Percentiles rank a stretch among this genome's conserved stretches.
These are phyloP conservation scores for Aspergillus chevalieri DNA, from an alignment of 2,329 filamentous ascomycete species.

Conservation along the genomic window DNA sequence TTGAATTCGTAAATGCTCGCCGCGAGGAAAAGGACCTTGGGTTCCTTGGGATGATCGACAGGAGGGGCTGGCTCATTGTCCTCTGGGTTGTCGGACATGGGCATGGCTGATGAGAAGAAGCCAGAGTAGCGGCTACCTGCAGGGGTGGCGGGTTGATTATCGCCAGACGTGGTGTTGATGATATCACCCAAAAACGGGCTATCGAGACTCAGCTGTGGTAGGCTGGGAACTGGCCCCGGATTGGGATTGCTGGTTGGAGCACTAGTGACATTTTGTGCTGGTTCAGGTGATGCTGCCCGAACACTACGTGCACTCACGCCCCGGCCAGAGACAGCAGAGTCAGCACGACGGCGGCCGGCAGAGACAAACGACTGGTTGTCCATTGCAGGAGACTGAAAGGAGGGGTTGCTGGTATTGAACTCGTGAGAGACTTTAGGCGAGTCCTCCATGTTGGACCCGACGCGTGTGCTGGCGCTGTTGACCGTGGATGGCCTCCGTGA, in stretches of 20 bases:
- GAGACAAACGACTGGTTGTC: constrained; percentile 23
- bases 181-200: constrained; percentile 40
- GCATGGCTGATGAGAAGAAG: constrained; percentile 81
- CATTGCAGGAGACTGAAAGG: constrained; percentile 54
- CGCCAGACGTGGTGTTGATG: constrained; percentile 25
- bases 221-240: constrained; percentile 30
- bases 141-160: constrained; percentile 22
- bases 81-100: constrained; percentile 60
- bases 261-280: constrained; percentile 41
- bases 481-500: constrained; percentile 45
- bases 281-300: constrained; percentile 37
- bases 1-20: constrained; percentile 96
- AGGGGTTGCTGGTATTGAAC: constrained; percentile 51
- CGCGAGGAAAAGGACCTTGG: constrained; percentile 77
- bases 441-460: constrained; percentile 58
- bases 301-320: constrained; percentile 38
- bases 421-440: constrained; percentile 61
- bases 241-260: constrained; percentile 21
- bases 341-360: constrained; percentile 46
- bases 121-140: constrained; percentile 60
- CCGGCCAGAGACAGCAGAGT: constrained; percentile 49
- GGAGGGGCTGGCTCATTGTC: constrained; percentile 34
- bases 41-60: constrained; percentile 33
- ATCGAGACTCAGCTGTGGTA: constrained; percentile 41
- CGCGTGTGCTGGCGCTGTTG: constrained; percentile 50